Evolutionary conservation across 441 rosid species (phyloP).

Genomic region (Populus hybrid): DNA sequence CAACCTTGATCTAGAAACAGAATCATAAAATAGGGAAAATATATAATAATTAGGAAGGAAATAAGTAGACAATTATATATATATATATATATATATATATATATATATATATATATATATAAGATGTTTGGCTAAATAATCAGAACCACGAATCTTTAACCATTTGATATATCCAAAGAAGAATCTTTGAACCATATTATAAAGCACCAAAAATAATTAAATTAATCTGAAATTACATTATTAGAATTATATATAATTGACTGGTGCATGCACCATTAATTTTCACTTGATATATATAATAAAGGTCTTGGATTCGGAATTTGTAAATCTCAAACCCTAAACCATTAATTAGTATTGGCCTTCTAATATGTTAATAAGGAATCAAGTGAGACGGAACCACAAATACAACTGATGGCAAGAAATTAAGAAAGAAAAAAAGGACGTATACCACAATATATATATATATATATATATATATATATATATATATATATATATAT

Average conservation of each 20-base stretch:
- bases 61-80: not conserved
- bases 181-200: not conserved
- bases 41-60: not conserved
- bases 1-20: constrained; percentile 40
- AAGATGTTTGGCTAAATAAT: not conserved
- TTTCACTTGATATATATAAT: too few relatives aligned
- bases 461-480: not conserved
- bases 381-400: not conserved
- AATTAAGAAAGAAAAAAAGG: too few relatives aligned
- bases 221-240: too few relatives aligned
- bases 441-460: not conserved
- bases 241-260: too few relatives aligned
- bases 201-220: not conserved
- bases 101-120: too few relatives aligned
- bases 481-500: not conserved
- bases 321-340: too few relatives aligned
- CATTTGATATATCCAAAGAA: not conserved
- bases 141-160: not conserved
- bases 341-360: not conserved
- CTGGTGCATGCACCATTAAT: too few relatives aligned
- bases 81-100: too few relatives aligned
- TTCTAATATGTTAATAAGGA: not conserved
- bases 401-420: too few relatives aligned
- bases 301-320: too few relatives aligned
- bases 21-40: constrained; percentile 19